Base-by-base conservation (phyloP, 2,329 filamentous ascomycete genomes). In the Scytalidium lignicola region DNA sequence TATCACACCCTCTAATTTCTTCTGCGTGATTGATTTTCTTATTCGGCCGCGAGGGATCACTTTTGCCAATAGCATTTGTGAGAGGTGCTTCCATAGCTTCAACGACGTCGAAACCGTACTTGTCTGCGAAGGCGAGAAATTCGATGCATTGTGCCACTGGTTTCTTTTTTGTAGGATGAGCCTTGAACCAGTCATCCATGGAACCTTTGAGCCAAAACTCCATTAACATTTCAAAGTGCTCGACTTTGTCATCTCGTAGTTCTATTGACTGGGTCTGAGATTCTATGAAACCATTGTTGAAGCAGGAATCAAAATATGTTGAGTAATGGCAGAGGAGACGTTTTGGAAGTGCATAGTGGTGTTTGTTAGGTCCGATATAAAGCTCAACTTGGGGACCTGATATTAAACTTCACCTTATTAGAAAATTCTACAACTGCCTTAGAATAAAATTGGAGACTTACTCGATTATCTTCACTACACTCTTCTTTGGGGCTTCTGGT, bases 271-370 rank as follows among this genome's bases (percentile, higher is more conserved):
- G 50, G 1, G 45, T 48, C 28, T 49, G 18, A 0, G 26, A 37
- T 26, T 59, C 51, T 3, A n/a, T 23, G 22, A 54, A 54, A 1
- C 2, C n/a, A 13, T 52, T 47, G 19, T 53, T 52, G 39, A 58
- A 55, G 37, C 43, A 48, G 7, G 44, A 18, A 15, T 52, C 44
- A 7, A 59, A 58, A 19, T 51, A 49, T 2, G 39, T 18, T 1
- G 47, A 56, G n/a, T 53, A 52, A 41, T 58, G 22, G 26, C 46
- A 51, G 0, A 58, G 22, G 7, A 59, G 45, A 1, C 32, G 13
- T 28, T 52, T 56, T 3, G 54, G 52, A 12, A 58, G 26, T 1
- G 8, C 26, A 21, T 50, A 57, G 13, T 47, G 37, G 20, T 53
- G 54, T 41, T 49, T 53, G 3, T 49, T n/a, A 2, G 43, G 13